phyloP scores from a whole-genome alignment of 176 grass and related monocot genomes.

The Raddia distichophylla region DNA sequence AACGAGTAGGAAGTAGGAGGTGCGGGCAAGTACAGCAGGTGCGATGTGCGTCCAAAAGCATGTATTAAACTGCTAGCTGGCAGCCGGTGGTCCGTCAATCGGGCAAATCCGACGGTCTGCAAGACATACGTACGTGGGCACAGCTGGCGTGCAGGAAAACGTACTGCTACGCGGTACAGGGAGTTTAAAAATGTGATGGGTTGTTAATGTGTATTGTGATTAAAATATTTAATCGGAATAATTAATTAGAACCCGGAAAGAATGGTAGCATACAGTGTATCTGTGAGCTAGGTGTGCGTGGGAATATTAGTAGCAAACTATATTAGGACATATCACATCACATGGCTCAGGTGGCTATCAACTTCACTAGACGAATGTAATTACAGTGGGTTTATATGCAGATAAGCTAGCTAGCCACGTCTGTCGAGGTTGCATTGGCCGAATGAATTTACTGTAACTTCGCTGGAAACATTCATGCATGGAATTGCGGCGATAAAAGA shows the following conservation, averaged over 20 bases:
- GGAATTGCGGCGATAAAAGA: background rate
- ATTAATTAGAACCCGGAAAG: background rate
- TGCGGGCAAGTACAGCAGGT: too few relatives aligned
- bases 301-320: background rate
- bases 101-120: too few relatives aligned
- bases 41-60: too few relatives aligned
- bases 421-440: conserved; percentile 38
- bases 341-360: background rate
- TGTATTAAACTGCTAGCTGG: too few relatives aligned
- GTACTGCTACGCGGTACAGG: too few relatives aligned
- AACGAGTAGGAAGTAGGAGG: too few relatives aligned
- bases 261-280: background rate
- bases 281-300: background rate
- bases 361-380: background rate
- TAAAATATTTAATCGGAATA: background rate
- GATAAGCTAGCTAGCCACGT: background rate
- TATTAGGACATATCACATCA: background rate
- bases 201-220: background rate
- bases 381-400: conserved; percentile 15
- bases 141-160: too few relatives aligned
- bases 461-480: background rate
- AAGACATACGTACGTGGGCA: too few relatives aligned
- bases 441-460: background rate
- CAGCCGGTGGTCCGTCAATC: too few relatives aligned
- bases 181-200: too few relatives aligned